Conservation (phyloP, 768 basidiomycete species). For the Lyophyllum shimeji region DNA sequence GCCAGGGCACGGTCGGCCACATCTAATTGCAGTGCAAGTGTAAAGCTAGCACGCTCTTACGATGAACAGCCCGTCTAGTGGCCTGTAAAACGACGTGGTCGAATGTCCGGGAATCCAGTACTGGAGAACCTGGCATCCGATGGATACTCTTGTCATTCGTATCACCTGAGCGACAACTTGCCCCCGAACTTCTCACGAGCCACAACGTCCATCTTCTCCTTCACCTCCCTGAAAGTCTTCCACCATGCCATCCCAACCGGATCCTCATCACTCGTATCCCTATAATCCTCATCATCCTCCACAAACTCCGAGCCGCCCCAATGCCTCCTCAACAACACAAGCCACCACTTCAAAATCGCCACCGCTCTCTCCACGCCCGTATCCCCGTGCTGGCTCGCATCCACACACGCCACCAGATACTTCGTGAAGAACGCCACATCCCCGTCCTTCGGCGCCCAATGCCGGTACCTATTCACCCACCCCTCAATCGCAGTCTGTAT, state of each 20-base stretch:
- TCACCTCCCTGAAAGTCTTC: conserved; percentile 72
- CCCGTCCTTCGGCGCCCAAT: conserved; percentile 63
- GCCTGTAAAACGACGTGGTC: too few species aligned
- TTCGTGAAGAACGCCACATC: conserved; percentile 77
- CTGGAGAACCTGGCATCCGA: too few species aligned
- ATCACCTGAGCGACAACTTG: conserved; percentile 56
- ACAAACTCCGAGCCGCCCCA: conserved; percentile 59
- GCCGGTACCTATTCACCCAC: conserved; percentile 71
- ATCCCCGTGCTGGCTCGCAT: conserved; percentile 54
- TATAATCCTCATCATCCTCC: conserved; percentile 35
- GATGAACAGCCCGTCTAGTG: too few species aligned
- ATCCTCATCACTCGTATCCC: conserved; percentile 30
- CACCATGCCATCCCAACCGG: conserved; percentile 77
- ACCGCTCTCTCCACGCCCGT: conserved; percentile 66
- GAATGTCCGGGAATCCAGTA: too few species aligned
- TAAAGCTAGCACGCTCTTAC: too few species aligned
- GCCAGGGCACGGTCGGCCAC: too few species aligned
- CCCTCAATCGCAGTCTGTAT: conserved; percentile 68
- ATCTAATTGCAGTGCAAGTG: too few species aligned
- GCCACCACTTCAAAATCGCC: conserved; percentile 82
- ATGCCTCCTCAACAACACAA: conserved; percentile 60
- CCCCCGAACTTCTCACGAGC: conserved; percentile 74
- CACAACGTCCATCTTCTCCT: conserved; percentile 62
- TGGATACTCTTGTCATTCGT: neutral
- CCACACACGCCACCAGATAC: conserved; percentile 69